These are phyloP conservation scores for Gyromitra esculenta DNA, from an alignment of 2,329 filamentous ascomycete species.

Conservation along the genomic window DNA sequence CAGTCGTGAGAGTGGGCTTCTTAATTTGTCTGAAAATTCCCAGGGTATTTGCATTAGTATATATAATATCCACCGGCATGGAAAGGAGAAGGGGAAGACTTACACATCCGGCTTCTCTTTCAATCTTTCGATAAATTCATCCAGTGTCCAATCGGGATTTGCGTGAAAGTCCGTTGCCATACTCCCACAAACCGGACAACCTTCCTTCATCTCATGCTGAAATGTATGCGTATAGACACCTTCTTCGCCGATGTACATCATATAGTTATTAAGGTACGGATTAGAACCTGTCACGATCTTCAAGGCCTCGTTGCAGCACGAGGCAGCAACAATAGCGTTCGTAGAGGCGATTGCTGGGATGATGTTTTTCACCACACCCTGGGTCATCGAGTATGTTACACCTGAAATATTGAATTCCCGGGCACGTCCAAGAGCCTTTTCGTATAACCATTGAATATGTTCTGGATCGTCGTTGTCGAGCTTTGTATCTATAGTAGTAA, in stretches of 20 bases:
- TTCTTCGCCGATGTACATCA: constrained; percentile 99
- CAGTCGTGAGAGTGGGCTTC: constrained; percentile 84
- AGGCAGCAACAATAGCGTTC: constrained; percentile 94
- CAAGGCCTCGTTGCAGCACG: constrained; percentile 95
- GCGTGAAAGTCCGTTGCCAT: constrained; percentile 78
- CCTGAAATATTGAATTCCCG: constrained; percentile 89
- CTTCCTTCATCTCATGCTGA: constrained; percentile 89
- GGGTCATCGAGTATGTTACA: constrained; percentile 93
- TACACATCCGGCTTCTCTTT: constrained; percentile 81
- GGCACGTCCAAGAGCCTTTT: constrained; percentile 82
- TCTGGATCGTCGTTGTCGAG: constrained; percentile 97
- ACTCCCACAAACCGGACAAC: constrained; percentile 93
- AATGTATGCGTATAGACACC: constrained; percentile 98
- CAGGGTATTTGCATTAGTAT: constrained; percentile 8
- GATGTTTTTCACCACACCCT: constrained; percentile 99
- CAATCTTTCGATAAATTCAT: constrained; percentile 85
- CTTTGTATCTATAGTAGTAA: constrained; percentile 75
- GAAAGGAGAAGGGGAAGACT: constrained; percentile 53
- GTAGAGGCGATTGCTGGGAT: constrained; percentile 98
- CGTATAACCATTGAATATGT: constrained; percentile 96
- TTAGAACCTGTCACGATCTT: constrained; percentile 89
- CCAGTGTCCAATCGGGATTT: constrained; percentile 75
- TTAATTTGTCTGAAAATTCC: constrained; percentile 74
- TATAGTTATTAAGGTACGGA: constrained; percentile 89
- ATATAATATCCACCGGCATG: background rate